Evolutionary conservation across 257 asterid genomes (phyloP).

Genomic region (Voacanga thouarsii): DNA sequence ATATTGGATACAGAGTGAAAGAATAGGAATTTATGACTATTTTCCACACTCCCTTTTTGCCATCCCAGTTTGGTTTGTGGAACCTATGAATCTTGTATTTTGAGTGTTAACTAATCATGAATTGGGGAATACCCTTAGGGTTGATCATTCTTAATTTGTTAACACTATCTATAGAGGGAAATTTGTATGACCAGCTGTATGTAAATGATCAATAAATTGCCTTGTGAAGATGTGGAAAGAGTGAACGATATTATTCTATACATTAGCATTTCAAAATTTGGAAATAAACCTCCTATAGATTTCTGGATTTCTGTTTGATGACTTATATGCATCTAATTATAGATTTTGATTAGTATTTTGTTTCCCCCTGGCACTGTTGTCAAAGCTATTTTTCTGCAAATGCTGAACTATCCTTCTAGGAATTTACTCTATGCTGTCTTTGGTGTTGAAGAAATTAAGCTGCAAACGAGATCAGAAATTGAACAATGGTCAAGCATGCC

Average conservation of each 20-base stretch:
- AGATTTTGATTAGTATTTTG: no score
- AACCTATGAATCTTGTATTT: not conserved
- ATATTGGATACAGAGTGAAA: slow-evolving; percentile 4
- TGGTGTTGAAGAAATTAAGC: no score
- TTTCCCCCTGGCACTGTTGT: no score
- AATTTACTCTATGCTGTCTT: no score
- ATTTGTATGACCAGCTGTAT: not conserved
- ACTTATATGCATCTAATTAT: no score
- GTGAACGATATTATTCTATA: not conserved
- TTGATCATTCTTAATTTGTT: not conserved
- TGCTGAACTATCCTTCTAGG: no score
- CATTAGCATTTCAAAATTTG: not conserved
- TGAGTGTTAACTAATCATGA: not conserved
- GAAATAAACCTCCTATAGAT: not conserved
- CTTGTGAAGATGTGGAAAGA: not conserved
- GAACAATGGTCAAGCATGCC: no score
- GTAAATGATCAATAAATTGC: not conserved
- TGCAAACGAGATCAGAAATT: no score
- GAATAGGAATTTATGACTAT: not conserved
- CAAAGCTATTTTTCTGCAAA: no score
- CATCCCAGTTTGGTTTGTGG: not conserved
- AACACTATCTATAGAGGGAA: not conserved
- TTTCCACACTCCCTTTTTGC: not conserved
- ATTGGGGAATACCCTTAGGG: not conserved
- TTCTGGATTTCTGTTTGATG: no score